Percentiles rank a stretch among this genome's conserved stretches.
Evolutionary conservation across 2,329 filamentous ascomycete species (phyloP).

Genomic region (Neoarthrinium moseri): DNA sequence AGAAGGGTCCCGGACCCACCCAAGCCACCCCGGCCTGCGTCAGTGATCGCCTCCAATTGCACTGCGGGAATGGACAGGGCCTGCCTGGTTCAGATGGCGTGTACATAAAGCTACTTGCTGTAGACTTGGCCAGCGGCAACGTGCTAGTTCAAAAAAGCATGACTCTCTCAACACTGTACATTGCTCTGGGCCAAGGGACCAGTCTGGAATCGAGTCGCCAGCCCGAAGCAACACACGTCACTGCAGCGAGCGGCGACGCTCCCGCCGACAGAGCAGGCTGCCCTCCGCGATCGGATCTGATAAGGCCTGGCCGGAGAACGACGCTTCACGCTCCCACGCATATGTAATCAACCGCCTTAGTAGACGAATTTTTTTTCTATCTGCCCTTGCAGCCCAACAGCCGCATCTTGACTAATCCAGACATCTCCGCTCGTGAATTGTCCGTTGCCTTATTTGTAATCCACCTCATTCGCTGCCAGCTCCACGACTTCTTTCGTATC

Average conservation of each 20-base stretch:
- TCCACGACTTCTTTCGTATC: not conserved
- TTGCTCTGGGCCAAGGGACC: too few relatives aligned
- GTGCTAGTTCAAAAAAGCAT: too few relatives aligned
- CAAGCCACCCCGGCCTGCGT: too few relatives aligned
- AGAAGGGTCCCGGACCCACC: too few relatives aligned
- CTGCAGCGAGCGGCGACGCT: not conserved
- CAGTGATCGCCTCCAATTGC: too few relatives aligned
- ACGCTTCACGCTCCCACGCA: constrained; percentile 2
- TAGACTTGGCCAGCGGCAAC: too few relatives aligned
- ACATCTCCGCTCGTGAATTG: constrained; percentile 12
- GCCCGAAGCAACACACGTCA: too few relatives aligned
- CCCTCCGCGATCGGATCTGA: constrained; percentile 25
- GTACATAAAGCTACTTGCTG: too few relatives aligned
- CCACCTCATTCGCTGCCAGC: constrained; percentile 1
- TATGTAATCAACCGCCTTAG: constrained; percentile 3
- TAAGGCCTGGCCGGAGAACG: constrained; percentile 18
- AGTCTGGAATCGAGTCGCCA: too few relatives aligned
- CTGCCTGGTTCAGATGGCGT: too few relatives aligned
- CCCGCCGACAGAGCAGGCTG: not conserved
- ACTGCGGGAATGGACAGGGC: too few relatives aligned
- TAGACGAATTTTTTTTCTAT: constrained; percentile 14
- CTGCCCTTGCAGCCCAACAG: constrained; percentile 8
- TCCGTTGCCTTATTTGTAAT: constrained; percentile 9
- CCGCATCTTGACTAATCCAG: constrained; percentile 19
- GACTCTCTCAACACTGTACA: too few relatives aligned